Base-by-base conservation (phyloP, 495 filamentous ascomycete genomes). In the Penicillium tannophilum region DNA sequence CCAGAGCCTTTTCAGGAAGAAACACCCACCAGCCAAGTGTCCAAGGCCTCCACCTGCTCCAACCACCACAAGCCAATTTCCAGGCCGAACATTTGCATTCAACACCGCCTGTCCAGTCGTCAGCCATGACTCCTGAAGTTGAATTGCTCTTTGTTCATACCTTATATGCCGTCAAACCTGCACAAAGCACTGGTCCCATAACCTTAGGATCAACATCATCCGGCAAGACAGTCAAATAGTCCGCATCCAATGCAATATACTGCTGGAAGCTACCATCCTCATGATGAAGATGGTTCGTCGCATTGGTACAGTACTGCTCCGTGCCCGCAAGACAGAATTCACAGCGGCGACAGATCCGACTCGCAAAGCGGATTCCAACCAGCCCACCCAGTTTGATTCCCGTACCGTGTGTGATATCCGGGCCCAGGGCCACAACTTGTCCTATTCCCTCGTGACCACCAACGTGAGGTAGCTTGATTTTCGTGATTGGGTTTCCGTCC, bases 371-470 rank as follows among this genome's bases (percentile, higher is more conserved):
- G 43, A 82, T 80, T 2, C 79, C 79, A 3, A 82, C 78, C 10
- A 79, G 61, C 0, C 52, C 66, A 19, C 79, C 79, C 1, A 82
- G 19, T 33, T 72, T 71, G 9, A 80, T 60, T 3, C 67, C 63
- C 26, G 62, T 36, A 17, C 62, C 33, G 44, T 74, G 59, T 28
- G 56, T 55, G 46, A 67, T 67, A 36, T 61, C 64, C 9, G 75
- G 67, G 4, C 80, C 78, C 9, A 82, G 60, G 0, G 69, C 66
- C 5, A 82, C 60, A 19, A 81, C 76, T 1, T 69, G 69, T 0
- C 77, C 79, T 19, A 82, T 66, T 12, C 80, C 80, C 63, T 83
- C 76, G 58, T 83, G 79, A 7, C 78, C 78, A 14, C 78, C 79
- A 23, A 82, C 64, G 45, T 83, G 77, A 0, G 78, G 80, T 2